These are phyloP conservation scores for Arachnomyces sp. DNA, from an alignment of 2,329 filamentous ascomycete genomes.

Conservation along the genomic window DNA sequence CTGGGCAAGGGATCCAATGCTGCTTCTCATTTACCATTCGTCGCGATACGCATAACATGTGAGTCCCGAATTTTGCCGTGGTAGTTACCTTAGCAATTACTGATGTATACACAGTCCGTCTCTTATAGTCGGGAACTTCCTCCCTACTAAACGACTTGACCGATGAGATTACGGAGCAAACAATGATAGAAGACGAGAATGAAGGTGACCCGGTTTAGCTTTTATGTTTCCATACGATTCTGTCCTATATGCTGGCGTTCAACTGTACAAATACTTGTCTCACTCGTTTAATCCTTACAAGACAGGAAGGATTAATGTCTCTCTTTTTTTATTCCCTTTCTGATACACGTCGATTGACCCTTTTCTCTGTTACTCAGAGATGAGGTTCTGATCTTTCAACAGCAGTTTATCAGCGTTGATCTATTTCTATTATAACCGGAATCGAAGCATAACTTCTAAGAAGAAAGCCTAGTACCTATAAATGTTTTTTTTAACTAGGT, in stretches of 20 bases:
- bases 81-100: constrained; percentile 23
- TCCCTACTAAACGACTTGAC: constrained; percentile 67
- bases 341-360: no score
- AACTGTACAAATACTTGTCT: no score
- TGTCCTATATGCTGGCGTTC: neutral
- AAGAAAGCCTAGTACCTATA: no score
- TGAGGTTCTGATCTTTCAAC: constrained; percentile 1
- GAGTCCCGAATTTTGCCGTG: constrained; percentile 34
- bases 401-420: constrained; percentile 18
- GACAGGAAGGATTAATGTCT: neutral
- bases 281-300: neutral
- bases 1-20: constrained; percentile 72
- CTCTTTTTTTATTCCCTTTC: no score
- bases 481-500: no score
- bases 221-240: neutral
- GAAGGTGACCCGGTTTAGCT: constrained; percentile 1
- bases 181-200: neutral
- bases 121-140: constrained; percentile 91
- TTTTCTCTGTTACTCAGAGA: no score
- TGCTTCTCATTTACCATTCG: constrained; percentile 98
- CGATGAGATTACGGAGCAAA: constrained; percentile 21
- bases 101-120: constrained; percentile 57
- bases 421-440: constrained; percentile 13
- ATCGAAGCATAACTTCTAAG: no score
- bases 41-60: constrained; percentile 94